Evolutionary conservation across 139 green algal species (phyloP).

Genomic region (Chlorella sp.): DNA sequence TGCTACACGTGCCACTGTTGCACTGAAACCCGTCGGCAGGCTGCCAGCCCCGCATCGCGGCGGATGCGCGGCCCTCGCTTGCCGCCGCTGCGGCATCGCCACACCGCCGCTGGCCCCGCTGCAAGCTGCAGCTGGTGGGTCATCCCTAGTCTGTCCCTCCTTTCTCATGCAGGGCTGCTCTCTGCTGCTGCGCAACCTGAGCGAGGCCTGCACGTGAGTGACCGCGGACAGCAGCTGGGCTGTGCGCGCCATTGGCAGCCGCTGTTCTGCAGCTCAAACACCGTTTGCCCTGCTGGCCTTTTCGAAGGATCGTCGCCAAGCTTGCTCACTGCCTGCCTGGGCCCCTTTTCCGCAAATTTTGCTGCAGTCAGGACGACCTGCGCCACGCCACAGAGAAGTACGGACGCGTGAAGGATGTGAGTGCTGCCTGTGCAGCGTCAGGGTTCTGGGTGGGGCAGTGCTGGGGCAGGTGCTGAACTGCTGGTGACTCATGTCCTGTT

Average conservation of each 20-base stretch:
- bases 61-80: not conserved
- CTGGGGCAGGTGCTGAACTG: not conserved
- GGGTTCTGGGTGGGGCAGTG: not conserved
- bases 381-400: slow-evolving; percentile 51
- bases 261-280: not conserved
- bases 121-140: not conserved
- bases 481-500: not conserved
- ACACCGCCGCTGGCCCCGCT: not conserved
- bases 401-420: slow-evolving; percentile 51
- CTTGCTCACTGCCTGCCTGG: not conserved
- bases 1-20: too few species aligned
- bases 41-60: not conserved
- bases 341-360: too few species aligned
- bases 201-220: slow-evolving; percentile 10
- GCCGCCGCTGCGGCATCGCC: not conserved
- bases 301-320: not conserved
- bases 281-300: not conserved
- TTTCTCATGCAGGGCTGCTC: slow-evolving; percentile 3
- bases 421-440: not conserved
- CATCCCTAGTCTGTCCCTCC: not conserved
- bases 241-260: not conserved
- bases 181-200: slow-evolving; percentile 30
- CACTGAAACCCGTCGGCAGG: not conserved
- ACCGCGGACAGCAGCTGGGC: not conserved
- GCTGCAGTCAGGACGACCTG: slow-evolving; percentile 37